Evolutionary conservation across 108 stramenopile genomes (phyloP).

Genomic region (Pseudonitzschia pungens): DNA sequence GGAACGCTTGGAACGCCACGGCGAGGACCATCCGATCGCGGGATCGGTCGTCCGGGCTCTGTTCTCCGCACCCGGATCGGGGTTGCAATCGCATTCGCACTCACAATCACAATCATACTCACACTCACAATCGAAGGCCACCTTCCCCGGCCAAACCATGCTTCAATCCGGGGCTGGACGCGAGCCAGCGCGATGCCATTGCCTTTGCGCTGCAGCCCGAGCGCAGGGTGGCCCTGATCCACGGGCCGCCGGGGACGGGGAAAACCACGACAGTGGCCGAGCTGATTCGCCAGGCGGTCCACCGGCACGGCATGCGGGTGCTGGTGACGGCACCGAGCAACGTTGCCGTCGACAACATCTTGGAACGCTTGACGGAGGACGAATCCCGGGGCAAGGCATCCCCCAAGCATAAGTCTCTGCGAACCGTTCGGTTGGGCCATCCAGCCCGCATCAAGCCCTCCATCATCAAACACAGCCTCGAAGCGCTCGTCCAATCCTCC

Average conservation of each 20-base stretch:
- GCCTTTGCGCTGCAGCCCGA: slow-evolving; percentile 59
- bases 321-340: slow-evolving; percentile 98
- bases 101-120: neutral
- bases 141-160: neutral
- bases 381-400: neutral
- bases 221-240: slow-evolving; percentile 66
- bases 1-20: slow-evolving; percentile 61
- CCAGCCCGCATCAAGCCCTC: slow-evolving; percentile 87
- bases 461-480: slow-evolving; percentile 87
- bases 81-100: neutral
- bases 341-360: slow-evolving; percentile 97
- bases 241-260: slow-evolving; percentile 87
- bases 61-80: slow-evolving; percentile 37
- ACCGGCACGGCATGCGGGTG: slow-evolving; percentile 63
- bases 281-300: slow-evolving; percentile 85
- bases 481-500: slow-evolving; percentile 82
- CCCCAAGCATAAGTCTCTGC: slow-evolving; percentile 36
- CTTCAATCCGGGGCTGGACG: slow-evolving; percentile 58
- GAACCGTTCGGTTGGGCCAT: slow-evolving; percentile 92
- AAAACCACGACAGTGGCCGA: slow-evolving; percentile 88
- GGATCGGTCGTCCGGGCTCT: slow-evolving; percentile 63
- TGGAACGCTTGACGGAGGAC: slow-evolving; percentile 79
- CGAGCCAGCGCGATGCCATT: slow-evolving; percentile 77
- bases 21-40: slow-evolving; percentile 64
- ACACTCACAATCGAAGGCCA: no score